A percentile compares a stretch with the other conserved stretches of the same genome.
Evolutionary conservation across 2,329 filamentous ascomycete genomes (phyloP).

Genomic region (Leptosphaerulina australis): DNA sequence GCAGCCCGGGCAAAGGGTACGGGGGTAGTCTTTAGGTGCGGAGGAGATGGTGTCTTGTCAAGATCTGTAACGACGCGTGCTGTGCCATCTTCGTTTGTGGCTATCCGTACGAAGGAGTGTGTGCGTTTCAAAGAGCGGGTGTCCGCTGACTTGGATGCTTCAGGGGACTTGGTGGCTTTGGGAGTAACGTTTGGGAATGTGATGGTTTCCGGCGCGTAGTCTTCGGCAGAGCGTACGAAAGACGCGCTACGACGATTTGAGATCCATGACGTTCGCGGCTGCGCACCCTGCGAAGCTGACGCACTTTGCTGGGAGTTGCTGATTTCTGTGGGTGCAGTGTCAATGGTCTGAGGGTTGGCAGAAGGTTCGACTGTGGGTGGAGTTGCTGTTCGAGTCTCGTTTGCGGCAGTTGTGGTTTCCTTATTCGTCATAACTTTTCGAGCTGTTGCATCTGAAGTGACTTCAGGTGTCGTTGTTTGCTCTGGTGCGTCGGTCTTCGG

Average conservation of each 20-base stretch:
- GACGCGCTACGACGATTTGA: constrained; percentile 55
- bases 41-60: constrained; percentile 72
- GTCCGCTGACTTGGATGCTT: constrained; percentile 49
- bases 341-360: constrained; percentile 32
- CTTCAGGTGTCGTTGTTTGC: constrained; percentile 29
- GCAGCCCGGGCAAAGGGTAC: constrained; percentile 44
- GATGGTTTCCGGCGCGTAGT: constrained; percentile 41
- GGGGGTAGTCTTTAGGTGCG: constrained; percentile 58
- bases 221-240: constrained; percentile 44
- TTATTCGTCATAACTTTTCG: constrained; percentile 20
- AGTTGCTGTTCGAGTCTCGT: constrained; percentile 27
- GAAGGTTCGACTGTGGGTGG: constrained; percentile 29
- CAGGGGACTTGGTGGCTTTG: constrained; percentile 52
- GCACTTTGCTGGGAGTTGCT: constrained; percentile 41
- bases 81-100: constrained; percentile 85
- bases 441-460: constrained; percentile 27
- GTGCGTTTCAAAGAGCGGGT: constrained; percentile 48
- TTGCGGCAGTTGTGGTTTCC: constrained; percentile 14
- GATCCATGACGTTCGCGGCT: constrained; percentile 49
- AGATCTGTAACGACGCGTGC: constrained; percentile 79
- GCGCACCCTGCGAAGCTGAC: constrained; percentile 41
- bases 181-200: constrained; percentile 35
- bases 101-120: constrained; percentile 71
- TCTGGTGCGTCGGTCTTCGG: constrained; percentile 29
- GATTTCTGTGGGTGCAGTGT: constrained; percentile 34